Evolutionary conservation across 2,329 filamentous ascomycete genomes (phyloP), one percentile per base, ranked within the genome.

Genomic region (Fusarium poae): DNA sequence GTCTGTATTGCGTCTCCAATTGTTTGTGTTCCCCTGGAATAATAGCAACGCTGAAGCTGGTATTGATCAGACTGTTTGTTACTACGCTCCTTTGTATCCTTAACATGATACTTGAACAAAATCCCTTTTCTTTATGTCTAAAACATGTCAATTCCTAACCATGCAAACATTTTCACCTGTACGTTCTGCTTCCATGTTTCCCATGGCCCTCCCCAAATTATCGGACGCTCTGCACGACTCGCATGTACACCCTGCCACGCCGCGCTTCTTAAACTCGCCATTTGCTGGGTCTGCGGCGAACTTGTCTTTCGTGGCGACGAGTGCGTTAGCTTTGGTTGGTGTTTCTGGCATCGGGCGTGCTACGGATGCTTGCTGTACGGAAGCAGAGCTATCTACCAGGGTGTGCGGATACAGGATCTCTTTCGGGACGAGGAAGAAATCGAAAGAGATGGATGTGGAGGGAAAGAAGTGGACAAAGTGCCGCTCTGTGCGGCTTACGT

Each of bases 221-320:
- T 88, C 4, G 85, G 85, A 12, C 78, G 77, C 18, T 79, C 80
- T 1, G 79, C 81, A 4, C 82, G 85, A 4, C 83, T 88, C 6
- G 80, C 83, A 25, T 88, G 86, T 73, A 69, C 72, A 27, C 40
- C 76, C 0, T 89, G 86, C 76, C 81, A 84, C 75, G 68, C 76
- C 10, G 80, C 80, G 2, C 74, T 88, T 3, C 73, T 88, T 50
- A 80, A 86, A 72, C 79, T 88, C 48, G 84, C 85, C 62, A 83
- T 88, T 52, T 88, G 83, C 75, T 88, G 79, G 86, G 85, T 84
- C 27, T 88, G 86, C 66, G 85, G 86, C 21, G 85, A 87, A 74
- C 75, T 86, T 43, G 81, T 88, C 15, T 81, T 82, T 35, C 83
- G 85, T 27, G 84, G 80, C 1, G 82, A 85, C 25, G 85, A 88